Base-by-base conservation (phyloP, 768 basidiomycete genomes). In the Boletus pseudopeckii region DNA sequence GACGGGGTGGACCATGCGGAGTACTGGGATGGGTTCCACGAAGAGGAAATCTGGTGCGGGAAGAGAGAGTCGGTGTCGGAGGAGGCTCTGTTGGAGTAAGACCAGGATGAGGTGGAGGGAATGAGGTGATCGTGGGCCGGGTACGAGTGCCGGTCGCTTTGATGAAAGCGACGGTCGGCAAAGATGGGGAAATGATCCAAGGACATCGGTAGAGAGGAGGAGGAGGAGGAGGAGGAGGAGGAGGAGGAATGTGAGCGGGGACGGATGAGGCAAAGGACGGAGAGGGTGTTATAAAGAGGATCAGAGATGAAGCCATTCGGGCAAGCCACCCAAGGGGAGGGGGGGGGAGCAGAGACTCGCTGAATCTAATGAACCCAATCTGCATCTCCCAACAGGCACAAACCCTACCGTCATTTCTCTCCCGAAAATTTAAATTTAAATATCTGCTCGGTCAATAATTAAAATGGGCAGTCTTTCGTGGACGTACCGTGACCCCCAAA, bases 101-200 rank as follows among this genome's bases (percentile, higher is more conserved):
- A 49, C 70, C 70, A 71, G 8, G 28, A 28, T 1, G 70, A 54
- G 50, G n/a, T n/a, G n/a, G n/a, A n/a, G n/a, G n/a, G n/a, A n/a
- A n/a, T n/a, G n/a, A 67, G 52, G 48, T 52, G 45, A 55, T 69
- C 65, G 32, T 63, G 65, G n/a, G 53, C 1, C 2, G 58, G 42
- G 57, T 63, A 67, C 0, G 67, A 57, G 4, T 49, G 11, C 49
- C 70, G 56, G 22, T 69, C 68, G 50, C 49, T 48, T 55, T 48
- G 61, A 40, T 71, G 67, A 28, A 70, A 70, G 53, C 69, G 69
- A 56, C 71, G 62, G 9, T 71, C 69, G 8, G 64, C 7, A 41
- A 70, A 68, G n/a, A 70, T 38, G 46, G 68, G 50, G 20, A 71
- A 69, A 26, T 70, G 68, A 70, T 70, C 68, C 60, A 70, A 54